Base-by-base conservation (phyloP, 2,329 filamentous ascomycete genomes). In the Neonectria ditissima region DNA sequence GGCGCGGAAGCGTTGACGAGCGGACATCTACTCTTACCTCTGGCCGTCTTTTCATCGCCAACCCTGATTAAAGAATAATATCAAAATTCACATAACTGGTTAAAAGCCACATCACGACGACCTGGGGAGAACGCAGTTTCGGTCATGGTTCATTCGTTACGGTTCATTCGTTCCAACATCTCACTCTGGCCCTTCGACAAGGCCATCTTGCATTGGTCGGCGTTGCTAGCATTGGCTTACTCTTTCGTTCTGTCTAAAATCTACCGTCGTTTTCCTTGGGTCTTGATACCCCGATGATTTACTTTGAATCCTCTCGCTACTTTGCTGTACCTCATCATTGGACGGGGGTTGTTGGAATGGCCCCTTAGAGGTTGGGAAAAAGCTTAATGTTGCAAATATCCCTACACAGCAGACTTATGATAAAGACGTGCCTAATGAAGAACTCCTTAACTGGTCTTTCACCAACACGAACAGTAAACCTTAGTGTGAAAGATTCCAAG, bases 1-100 rank as follows among this genome's bases (percentile, higher is more conserved):
- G 93, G 70, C 85, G 92, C 73, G 93, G 93, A 60, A 96, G 92
- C 75, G 92, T 97, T 52, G 93, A 96, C 75, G 93, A 96, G 78
- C 85, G 91, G 73, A 92, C 91, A 5, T 90, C 89, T 79, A 94
- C 92, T 1, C 90, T 96, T 76, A 89, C 87, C 20, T 85, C 87
- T 28, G 89, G 89, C 52, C 87, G 92, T 66, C 84, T 97, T 62
- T 96, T 92, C 78, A 94, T 97, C 74, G 93, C 93, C 72, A 97
- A 97, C 78, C 93, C 93, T 18, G 93, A 96, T 78, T 87, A 80
- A 82, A 65, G 26, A 41, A 55, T 53, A 48, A 41, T 48, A 55
- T 47, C 34, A 61, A 59, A 24, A 52, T 41, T 37, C 56, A 58
- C 53, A 55, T 52, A 63, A 37, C 22, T 59, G 59, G 47, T 37